These are phyloP conservation scores for Gonium pectorale DNA, from an alignment of 139 green algal genomes.

Conservation along the genomic window DNA sequence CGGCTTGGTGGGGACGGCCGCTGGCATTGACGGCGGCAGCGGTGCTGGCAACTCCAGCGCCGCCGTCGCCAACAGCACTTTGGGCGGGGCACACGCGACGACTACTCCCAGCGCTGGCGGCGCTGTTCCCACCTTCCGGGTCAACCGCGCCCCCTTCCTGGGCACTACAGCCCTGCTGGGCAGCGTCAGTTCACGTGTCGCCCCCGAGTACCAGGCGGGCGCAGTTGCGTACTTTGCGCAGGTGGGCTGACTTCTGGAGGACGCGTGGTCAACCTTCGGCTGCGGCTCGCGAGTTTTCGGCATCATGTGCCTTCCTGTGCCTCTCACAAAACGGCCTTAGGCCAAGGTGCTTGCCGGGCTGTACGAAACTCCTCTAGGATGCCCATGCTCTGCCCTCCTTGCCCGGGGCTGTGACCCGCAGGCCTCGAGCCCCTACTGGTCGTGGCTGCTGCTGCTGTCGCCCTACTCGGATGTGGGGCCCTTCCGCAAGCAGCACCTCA, in stretches of 20 bases:
- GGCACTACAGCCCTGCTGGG: constrained; percentile 35
- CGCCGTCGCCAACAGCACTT: neutral
- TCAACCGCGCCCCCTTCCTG: constrained; percentile 6
- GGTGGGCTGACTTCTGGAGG: neutral
- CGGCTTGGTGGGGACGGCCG: no score
- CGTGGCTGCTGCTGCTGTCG: neutral
- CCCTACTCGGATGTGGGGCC: neutral
- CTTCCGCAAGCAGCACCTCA: constrained; percentile 24
- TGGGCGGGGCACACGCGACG: no score
- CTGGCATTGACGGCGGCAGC: neutral
- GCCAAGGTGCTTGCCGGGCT: no score
- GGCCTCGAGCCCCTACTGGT: neutral
- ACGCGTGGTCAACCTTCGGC: neutral
- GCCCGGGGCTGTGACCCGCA: neutral
- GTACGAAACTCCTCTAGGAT: neutral
- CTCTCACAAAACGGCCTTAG: no score
- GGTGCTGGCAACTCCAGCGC: neutral
- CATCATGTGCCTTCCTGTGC: no score
- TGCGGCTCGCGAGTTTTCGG: no score
- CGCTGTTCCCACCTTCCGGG: neutral
- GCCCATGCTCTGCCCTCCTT: neutral
- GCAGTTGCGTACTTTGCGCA: neutral
- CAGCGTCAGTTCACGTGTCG: neutral
- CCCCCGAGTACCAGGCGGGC: neutral
- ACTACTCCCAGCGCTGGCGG: no score